A percentile compares a stretch with the other conserved stretches of the same genome.
Conservation (phyloP, 2,329 filamentous ascomycete genomes). For the Fusarium foetens region DNA sequence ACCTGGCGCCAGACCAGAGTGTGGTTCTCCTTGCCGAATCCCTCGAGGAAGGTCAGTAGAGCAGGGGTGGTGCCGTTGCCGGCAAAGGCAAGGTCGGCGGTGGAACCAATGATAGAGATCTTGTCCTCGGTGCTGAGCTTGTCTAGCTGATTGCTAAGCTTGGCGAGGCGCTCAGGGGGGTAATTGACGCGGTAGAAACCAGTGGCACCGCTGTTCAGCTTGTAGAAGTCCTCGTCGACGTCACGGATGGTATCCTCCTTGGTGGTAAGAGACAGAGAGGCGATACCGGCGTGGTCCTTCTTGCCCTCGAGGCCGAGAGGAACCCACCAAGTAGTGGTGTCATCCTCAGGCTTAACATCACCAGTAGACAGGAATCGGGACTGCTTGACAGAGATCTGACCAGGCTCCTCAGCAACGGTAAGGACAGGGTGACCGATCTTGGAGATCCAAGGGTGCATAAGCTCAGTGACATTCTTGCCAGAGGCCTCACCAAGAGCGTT, state of each 20-base stretch:
- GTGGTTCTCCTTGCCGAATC: constrained; percentile 83
- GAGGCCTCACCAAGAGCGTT: constrained; percentile 86
- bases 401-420: constrained; percentile 83
- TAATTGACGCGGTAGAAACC: constrained; percentile 96
- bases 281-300: constrained; percentile 68
- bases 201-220: constrained; percentile 88
- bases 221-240: constrained; percentile 85
- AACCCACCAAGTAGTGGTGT: constrained; percentile 95
- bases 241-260: constrained; percentile 82
- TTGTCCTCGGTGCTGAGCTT: constrained; percentile 87
- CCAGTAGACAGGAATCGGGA: constrained; percentile 91
- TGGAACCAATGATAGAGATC: constrained; percentile 91
- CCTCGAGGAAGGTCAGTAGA: constrained; percentile 83
- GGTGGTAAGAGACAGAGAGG: constrained; percentile 74
- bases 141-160: constrained; percentile 80
- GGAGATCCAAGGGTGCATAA: constrained; percentile 96
- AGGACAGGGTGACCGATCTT: constrained; percentile 95
- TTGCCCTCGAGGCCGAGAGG: constrained; percentile 87
- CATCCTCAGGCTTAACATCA: constrained; percentile 90
- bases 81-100: constrained; percentile 87
- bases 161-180: constrained; percentile 81
- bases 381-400: constrained; percentile 84
- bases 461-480: constrained; percentile 82
- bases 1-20: constrained; percentile 92
- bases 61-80: constrained; percentile 85